Conservation (phyloP, 208 protist species). For the Wallacemonas sp. region DNA sequence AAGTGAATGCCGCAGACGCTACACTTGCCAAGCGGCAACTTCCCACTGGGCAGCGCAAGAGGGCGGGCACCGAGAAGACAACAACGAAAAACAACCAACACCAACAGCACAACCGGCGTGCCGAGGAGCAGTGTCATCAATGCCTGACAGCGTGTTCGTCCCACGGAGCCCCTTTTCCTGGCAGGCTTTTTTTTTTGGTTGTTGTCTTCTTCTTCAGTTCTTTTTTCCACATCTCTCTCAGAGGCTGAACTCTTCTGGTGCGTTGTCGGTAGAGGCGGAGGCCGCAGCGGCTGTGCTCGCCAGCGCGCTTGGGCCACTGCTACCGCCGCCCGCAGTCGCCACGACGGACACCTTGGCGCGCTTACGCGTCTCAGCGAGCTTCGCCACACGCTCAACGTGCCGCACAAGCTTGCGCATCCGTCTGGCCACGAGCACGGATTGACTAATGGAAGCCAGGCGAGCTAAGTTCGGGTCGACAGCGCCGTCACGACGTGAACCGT, state of each 20-base stretch:
- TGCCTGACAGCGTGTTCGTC: too few species aligned
- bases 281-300: not conserved
- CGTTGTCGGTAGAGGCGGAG: not conserved
- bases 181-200: too few species aligned
- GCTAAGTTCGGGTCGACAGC: not conserved
- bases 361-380: constrained; percentile 47
- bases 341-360: constrained; percentile 22
- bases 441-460: constrained; percentile 50
- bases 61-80: constrained; percentile 2
- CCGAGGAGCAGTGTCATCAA: too few species aligned
- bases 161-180: too few species aligned
- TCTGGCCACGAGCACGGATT: constrained; percentile 77
- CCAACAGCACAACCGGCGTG: not conserved
- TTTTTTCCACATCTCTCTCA: too few species aligned
- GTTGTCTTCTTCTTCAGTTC: too few species aligned
- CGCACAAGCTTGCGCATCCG: constrained; percentile 82
- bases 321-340: not conserved
- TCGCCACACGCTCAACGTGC: constrained; percentile 69
- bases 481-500: too few species aligned
- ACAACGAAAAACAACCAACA: constrained; percentile 5
- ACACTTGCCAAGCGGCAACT: too few species aligned
- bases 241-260: constrained; percentile 7
- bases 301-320: not conserved
- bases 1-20: too few species aligned
- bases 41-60: not conserved